These are phyloP conservation scores for Erigeron philadelphicus DNA, from an alignment of 140 eudicot genomes.

Conservation along the genomic window DNA sequence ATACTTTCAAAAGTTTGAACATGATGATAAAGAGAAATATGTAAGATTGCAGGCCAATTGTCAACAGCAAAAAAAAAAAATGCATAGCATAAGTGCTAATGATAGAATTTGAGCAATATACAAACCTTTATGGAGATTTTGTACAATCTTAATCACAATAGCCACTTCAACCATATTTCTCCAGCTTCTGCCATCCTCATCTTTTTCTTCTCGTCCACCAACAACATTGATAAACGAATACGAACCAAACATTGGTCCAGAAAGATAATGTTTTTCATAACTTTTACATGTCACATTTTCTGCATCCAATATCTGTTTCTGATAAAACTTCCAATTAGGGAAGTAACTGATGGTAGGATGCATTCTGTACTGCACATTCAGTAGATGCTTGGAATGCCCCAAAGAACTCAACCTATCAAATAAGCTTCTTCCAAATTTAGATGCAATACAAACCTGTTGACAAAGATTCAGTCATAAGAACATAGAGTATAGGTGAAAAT, in stretches of 20 bases:
- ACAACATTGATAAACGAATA: constrained; percentile 56
- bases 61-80: too few relatives aligned
- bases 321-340: constrained; percentile 48
- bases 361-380: constrained; percentile 58
- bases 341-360: constrained; percentile 56
- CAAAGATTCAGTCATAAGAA: neutral
- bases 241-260: constrained; percentile 48
- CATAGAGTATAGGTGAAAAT: neutral
- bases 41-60: too few relatives aligned
- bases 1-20: too few relatives aligned
- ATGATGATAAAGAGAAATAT: too few relatives aligned
- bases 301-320: constrained; percentile 40
- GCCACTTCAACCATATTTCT: constrained; percentile 58
- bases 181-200: constrained; percentile 30
- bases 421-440: constrained; percentile 41
- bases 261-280: constrained; percentile 30
- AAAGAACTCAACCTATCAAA: constrained; percentile 36
- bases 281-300: constrained; percentile 27
- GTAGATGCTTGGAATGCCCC: constrained; percentile 47
- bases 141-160: constrained; percentile 38
- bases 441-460: constrained; percentile 35
- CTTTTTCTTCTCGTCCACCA: constrained; percentile 44
- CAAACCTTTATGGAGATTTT: constrained; percentile 42
- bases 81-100: too few relatives aligned
- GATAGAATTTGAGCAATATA: neutral